Percentiles rank a stretch among this genome's conserved stretches.
These are phyloP conservation scores for Sporothrix humicola DNA, from an alignment of 2,329 filamentous ascomycete species.

Conservation along the genomic window DNA sequence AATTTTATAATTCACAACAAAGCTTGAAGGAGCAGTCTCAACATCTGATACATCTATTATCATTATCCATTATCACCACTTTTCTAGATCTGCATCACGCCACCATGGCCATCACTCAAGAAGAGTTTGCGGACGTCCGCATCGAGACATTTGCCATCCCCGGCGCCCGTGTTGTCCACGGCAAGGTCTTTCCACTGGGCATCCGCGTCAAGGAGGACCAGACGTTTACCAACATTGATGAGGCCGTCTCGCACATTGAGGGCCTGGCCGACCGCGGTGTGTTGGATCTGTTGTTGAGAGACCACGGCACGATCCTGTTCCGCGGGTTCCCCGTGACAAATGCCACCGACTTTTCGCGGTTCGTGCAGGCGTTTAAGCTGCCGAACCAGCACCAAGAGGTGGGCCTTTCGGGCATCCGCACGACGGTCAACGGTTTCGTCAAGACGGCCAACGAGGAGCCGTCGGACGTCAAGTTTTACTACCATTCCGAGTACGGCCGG, in stretches of 20 bases:
- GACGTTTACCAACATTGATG: slow-evolving; percentile 13
- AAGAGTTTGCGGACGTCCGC: not conserved
- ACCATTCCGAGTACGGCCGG: slow-evolving; percentile 35
- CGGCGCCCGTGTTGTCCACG: slow-evolving; percentile 21
- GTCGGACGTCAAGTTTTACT: slow-evolving; percentile 32
- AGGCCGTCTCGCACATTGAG: slow-evolving; percentile 26
- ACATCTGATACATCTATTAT: not conserved
- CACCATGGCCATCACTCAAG: not conserved
- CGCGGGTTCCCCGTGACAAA: slow-evolving; percentile 30
- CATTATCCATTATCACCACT: not conserved
- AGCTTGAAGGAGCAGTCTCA: not conserved
- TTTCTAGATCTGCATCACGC: no score
- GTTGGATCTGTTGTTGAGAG: slow-evolving; percentile 9
- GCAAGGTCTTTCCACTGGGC: slow-evolving; percentile 27
- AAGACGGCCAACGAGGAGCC: slow-evolving; percentile 37
- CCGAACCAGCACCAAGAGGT: slow-evolving; percentile 32
- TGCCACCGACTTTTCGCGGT: slow-evolving; percentile 9
- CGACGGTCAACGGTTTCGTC: slow-evolving; percentile 20
- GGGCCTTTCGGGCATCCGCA: slow-evolving; percentile 34
- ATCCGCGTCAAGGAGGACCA: slow-evolving; percentile 21
- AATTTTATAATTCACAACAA: not conserved
- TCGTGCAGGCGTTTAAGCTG: slow-evolving; percentile 31
- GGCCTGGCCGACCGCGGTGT: not conserved
- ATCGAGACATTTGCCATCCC: slow-evolving; percentile 28
- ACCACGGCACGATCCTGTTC: slow-evolving; percentile 34